These are phyloP conservation scores for Vigna mungo DNA, from an alignment of 306 rosid genomes.

Conservation along the genomic window DNA sequence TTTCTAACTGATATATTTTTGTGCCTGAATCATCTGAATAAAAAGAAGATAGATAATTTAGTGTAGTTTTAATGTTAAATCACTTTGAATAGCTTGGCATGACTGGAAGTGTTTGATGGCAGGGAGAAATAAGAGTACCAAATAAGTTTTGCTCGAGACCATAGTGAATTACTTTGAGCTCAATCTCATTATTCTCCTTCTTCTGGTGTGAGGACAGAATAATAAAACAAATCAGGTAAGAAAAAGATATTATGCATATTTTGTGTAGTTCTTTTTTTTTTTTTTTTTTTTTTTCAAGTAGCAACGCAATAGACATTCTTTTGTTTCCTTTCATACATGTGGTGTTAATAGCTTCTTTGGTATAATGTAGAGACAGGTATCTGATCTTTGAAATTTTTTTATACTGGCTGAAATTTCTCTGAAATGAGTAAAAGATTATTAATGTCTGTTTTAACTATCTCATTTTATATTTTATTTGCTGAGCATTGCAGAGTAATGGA, in stretches of 20 bases:
- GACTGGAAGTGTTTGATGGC: slow-evolving; percentile 33
- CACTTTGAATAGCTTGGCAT: slow-evolving; percentile 37
- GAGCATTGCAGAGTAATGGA: slow-evolving; percentile 37
- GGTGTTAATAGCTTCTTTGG: slow-evolving; percentile 19
- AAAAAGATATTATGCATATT: neutral
- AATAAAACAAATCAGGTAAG: slow-evolving; percentile 28
- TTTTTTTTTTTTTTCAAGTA: neutral
- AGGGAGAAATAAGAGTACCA: slow-evolving; percentile 25
- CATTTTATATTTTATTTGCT: slow-evolving; percentile 37
- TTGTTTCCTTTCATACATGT: slow-evolving; percentile 15
- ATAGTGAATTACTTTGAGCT: slow-evolving; percentile 33
- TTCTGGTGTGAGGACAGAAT: neutral
- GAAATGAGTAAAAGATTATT: slow-evolving; percentile 20
- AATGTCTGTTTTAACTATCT: slow-evolving; percentile 12
- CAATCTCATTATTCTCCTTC: slow-evolving; percentile 1
- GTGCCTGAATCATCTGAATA: slow-evolving; percentile 32
- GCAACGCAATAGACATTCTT: slow-evolving; percentile 11
- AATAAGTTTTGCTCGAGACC: slow-evolving; percentile 23
- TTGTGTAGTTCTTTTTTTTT: neutral
- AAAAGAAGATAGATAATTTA: slow-evolving; percentile 3
- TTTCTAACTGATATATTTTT: slow-evolving; percentile 10
- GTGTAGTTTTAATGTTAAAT: slow-evolving; percentile 1
- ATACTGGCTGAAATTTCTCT: slow-evolving; percentile 28
- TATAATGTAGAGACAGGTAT: slow-evolving; percentile 11
- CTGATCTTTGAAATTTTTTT: slow-evolving; percentile 1